Base-by-base conservation (phyloP, 2,329 filamentous ascomycete species). In the Paradendryphiella salina region DNA sequence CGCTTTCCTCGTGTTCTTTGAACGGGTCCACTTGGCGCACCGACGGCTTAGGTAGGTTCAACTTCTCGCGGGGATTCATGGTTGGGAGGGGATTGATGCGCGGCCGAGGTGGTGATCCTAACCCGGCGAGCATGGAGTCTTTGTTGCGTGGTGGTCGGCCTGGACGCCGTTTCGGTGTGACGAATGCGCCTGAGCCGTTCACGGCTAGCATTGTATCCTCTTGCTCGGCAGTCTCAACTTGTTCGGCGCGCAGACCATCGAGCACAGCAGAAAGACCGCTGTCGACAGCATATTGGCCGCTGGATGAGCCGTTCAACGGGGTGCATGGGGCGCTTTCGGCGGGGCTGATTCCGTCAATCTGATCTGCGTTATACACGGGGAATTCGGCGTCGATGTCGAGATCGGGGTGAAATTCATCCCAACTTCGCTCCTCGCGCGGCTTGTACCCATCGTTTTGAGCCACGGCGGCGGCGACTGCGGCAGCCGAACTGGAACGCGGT, bases 321-420 rank as follows among this genome's bases (percentile, higher is more conserved):
- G 79, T 78, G 3, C 72, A 73, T 4, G 82, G 77, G 54, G 80
- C 81, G 18, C 79, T 70, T 13, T 73, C 72, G 15, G 68, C 61
- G 21, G 71, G 71, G 63, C 69, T 76, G 34, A 85, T 79, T 15
- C 90, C 90, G 70, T 97, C 93, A 5, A 97, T 87, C 59, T 96
- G 89, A 56, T 94, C 86, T 1, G 91, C 86, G 40, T 82, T 85
- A 68, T 92, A 92, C 2, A 96, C 80, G 60, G 87, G 84, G 58
- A 96, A 87, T 3, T 83, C 84, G 10, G 82, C 82, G 49, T 96
- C 90, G 40, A 96, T 91, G 75, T 97, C 92, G 44, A 99, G 83
- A 65, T 96, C 90, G 0, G 90, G 91, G 73, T 99, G 94, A 59
- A 97, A 97, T 71, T 99, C 94, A 67, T 96, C 92, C 91, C 93